Percentiles rank a stretch among this genome's conserved stretches.
Conservation (phyloP, 2,329 filamentous ascomycete genomes). For the Blastomyces parvus region DNA sequence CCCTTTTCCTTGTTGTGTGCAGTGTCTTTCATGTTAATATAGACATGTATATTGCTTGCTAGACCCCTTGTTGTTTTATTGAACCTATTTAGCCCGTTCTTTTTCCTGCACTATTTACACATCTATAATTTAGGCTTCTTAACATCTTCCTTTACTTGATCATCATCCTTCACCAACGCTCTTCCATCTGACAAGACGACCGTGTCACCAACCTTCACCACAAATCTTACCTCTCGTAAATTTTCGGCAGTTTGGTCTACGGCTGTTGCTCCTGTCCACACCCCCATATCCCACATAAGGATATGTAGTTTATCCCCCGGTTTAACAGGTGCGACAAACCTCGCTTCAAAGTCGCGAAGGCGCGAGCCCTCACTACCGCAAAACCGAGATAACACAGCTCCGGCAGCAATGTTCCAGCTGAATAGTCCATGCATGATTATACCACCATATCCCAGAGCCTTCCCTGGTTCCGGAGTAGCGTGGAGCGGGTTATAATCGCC, state of each 20-base stretch:
- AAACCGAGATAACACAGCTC: conserved; percentile 60
- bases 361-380: conserved; percentile 69
- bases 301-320: conserved; percentile 73
- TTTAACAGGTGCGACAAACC: conserved; percentile 74
- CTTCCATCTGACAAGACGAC: conserved; percentile 68
- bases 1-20: background rate
- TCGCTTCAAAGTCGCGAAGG: conserved; percentile 75
- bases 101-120: background rate
- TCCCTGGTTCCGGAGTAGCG: conserved; percentile 71
- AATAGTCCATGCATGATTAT: conserved; percentile 81
- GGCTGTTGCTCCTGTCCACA: conserved; percentile 60
- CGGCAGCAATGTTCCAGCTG: conserved; percentile 73
- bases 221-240: conserved; percentile 7
- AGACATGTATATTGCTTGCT: background rate
- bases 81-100: background rate
- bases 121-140: conserved; percentile 2
- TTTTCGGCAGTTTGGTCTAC: conserved; percentile 43
- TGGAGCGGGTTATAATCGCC: conserved; percentile 93
- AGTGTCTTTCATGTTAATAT: background rate
- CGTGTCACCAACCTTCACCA: conserved; percentile 53
- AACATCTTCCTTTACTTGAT: conserved; percentile 44
- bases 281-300: conserved; percentile 69
- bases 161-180: conserved; percentile 54
- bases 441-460: conserved; percentile 83
- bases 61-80: background rate